phyloP scores from a whole-genome alignment of 305 asterid genomes.

The Fraxinus angustifolia region DNA sequence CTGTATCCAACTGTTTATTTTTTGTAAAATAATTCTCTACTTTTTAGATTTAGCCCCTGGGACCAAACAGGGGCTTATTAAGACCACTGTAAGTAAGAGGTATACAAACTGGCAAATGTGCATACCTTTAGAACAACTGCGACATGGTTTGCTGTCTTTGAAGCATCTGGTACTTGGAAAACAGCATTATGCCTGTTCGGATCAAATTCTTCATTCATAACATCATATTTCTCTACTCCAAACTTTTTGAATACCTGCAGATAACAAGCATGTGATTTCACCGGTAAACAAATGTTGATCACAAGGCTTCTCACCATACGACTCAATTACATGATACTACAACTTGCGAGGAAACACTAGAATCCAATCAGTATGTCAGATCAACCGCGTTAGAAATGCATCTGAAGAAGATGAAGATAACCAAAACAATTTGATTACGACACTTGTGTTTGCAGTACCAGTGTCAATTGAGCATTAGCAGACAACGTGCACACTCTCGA shows the following conservation, averaged over 20 bases:
- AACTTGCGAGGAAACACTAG: background rate
- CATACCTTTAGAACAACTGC: conserved; percentile 83
- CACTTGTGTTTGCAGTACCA: background rate
- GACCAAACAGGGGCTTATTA: background rate
- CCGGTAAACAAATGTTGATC: background rate
- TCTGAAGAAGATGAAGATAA: background rate
- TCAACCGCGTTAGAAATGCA: background rate
- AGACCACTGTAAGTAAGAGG: background rate
- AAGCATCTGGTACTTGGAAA: conserved; percentile 88
- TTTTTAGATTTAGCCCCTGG: background rate
- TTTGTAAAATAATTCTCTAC: background rate
- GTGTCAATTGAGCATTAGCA: background rate
- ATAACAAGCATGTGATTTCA: background rate
- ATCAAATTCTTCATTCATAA: conserved; percentile 67
- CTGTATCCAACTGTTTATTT: background rate
- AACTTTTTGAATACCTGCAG: conserved; percentile 75
- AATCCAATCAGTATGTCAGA: background rate
- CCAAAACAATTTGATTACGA: background rate
- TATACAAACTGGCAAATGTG: background rate
- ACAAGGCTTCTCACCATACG: background rate
- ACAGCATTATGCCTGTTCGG: conserved; percentile 89
- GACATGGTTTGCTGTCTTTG: conserved; percentile 70
- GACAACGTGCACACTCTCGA: background rate
- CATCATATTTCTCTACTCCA: conserved; percentile 69
- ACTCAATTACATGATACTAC: background rate